Evolutionary conservation across 495 filamentous ascomycete species (phyloP), one percentile per base, ranked within the genome.

Genomic region (Penicillium argentinense): DNA sequence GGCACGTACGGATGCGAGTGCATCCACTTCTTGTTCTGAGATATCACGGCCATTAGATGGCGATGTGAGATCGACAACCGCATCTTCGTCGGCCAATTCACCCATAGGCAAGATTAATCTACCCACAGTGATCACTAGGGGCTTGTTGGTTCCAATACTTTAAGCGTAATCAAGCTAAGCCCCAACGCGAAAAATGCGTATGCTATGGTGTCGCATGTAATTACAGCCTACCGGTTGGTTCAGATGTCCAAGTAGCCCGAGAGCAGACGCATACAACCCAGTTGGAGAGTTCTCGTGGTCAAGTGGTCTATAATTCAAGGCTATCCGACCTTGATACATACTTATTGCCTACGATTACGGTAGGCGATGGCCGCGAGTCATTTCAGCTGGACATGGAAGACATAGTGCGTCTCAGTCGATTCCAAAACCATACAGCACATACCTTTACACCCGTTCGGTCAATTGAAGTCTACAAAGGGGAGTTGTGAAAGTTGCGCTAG

Each of bases 81-180:
- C 44, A 17, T 70, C 64, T 47, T 77, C 73, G 3, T 51, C 64
- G 9, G 44, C 68, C 4, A 68, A 9, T 9, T 47, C 29, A 5
- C 67, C 72, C 16, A 56, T 59, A 0, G 60, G 33, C 2, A 74
- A 54, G 5, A 59, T 36, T 28, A 71, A 28, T 1, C 72, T 77
- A 5, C 75, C 74, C 5, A 64, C 61, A 3, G 68, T 69, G 39
- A 72, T 56, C n/a, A 79, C 57, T 4, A 79, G 41, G 7, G 74
- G 63, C 6, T 60, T 57, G 30, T 67, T 49, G 5, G 67, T 54
- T 9, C 64, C 68, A 1, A 39, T 0, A 2, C 3, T 1, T 38
- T 6, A 25, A 74, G 71, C 73, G 71, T 34, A 69, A 74, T 36
- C 69, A 74, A 50, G 18, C 16, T 6, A 60, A 56, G 23, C 71